Percentiles rank a stretch among this genome's conserved stretches.
These are phyloP conservation scores for Datura wrightii DNA, from an alignment of 257 asterid genomes.

Conservation along the genomic window DNA sequence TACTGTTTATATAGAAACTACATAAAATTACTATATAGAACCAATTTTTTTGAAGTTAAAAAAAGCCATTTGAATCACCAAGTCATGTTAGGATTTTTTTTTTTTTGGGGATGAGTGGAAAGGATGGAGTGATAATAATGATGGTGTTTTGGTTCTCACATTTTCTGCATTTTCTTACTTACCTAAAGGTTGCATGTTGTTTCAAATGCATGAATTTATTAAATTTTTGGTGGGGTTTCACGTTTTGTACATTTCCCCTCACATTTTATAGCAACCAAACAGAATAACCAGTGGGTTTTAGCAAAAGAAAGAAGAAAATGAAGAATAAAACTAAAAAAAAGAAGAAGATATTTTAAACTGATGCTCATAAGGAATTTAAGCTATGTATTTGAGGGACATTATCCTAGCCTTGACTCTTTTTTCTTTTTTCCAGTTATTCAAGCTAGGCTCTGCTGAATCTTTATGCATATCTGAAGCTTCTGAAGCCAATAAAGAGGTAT, in stretches of 20 bases:
- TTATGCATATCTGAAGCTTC: conserved; percentile 75
- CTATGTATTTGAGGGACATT: not conserved
- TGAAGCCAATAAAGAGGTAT: conserved; percentile 75
- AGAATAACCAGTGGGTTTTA: not conserved
- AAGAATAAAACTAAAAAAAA: not conserved
- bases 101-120: not conserved
- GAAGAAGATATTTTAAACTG: not conserved
- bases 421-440: conserved; percentile 68
- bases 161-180: not conserved
- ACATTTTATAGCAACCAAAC: not conserved
- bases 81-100: not conserved
- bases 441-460: conserved; percentile 72
- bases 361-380: not conserved
- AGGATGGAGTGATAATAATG: not conserved
- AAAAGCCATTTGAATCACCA: not conserved
- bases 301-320: not conserved
- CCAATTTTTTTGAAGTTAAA: not conserved
- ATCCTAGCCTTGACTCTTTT: conserved; percentile 17
- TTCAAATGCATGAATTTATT: not conserved
- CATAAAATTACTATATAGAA: not conserved
- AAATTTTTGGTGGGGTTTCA: too few species aligned
- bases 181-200: not conserved
- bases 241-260: not conserved
- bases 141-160: not conserved
- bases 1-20: not conserved